Evolutionary conservation across 140 eudicot species (phyloP).

Genomic region (Erigeron philadelphicus): DNA sequence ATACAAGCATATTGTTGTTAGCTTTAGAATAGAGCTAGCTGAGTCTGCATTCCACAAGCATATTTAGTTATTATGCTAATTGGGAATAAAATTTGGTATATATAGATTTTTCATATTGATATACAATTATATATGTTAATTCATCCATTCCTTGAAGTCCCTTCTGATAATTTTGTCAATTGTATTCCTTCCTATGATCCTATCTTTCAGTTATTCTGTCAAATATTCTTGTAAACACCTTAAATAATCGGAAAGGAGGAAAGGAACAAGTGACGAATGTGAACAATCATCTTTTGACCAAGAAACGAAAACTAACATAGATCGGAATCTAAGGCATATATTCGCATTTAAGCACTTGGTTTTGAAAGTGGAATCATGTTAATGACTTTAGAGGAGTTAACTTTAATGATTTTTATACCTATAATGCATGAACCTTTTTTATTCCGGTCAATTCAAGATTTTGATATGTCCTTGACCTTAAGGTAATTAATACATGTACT

Average conservation of each 20-base stretch:
- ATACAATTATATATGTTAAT: constrained; percentile 2
- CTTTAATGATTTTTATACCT: constrained; percentile 23
- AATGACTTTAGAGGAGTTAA: constrained; percentile 15
- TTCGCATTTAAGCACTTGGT: constrained; percentile 18
- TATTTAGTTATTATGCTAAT: constrained; percentile 28
- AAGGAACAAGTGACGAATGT: constrained; percentile 1
- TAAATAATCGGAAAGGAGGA: constrained; percentile 3
- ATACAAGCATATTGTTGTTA: constrained; percentile 23
- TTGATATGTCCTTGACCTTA: constrained; percentile 33
- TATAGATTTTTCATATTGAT: constrained; percentile 16
- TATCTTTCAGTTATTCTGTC: neutral
- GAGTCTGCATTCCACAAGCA: constrained; percentile 41
- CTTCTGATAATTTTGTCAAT: constrained; percentile 5
- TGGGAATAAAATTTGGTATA: constrained; percentile 11
- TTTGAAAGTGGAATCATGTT: constrained; percentile 10
- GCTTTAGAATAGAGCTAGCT: constrained; percentile 36
- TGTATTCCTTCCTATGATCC: constrained; percentile 10
- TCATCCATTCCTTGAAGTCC: constrained; percentile 8
- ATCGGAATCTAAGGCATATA: constrained; percentile 9
- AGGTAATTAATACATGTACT: constrained; percentile 9
- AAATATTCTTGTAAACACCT: constrained; percentile 7
- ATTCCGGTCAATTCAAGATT: constrained; percentile 28
- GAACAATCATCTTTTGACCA: constrained; percentile 15
- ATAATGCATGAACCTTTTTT: constrained; percentile 27
- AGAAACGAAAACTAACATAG: neutral